Conservation (phyloP, 805 yeast species). For the Scheffersomyces ergatensis region DNA sequence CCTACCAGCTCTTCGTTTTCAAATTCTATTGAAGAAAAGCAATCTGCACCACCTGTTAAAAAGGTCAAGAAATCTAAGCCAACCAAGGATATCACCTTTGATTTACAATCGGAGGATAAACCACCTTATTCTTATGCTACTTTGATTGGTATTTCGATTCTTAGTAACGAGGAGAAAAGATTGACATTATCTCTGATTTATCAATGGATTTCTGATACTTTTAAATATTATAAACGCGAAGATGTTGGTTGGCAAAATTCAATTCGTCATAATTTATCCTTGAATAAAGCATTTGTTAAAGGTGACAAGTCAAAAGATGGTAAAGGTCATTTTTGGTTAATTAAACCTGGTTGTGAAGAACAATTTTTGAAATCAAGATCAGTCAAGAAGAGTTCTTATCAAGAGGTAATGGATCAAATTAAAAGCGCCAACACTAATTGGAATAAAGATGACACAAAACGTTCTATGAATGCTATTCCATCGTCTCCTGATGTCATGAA, state of each 20-base stretch:
- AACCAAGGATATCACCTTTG: slow-evolving; percentile 34
- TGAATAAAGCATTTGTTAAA: slow-evolving; percentile 90
- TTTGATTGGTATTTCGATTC: slow-evolving; percentile 87
- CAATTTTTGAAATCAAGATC: slow-evolving; percentile 69
- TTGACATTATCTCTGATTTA: slow-evolving; percentile 67
- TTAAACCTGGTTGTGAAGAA: slow-evolving; percentile 77
- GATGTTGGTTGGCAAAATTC: slow-evolving; percentile 98
- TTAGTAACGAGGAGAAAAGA: slow-evolving; percentile 61
- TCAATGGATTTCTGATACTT: slow-evolving; percentile 86
- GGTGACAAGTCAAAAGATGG: slow-evolving; percentile 89
- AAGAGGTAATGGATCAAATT: slow-evolving; percentile 44
- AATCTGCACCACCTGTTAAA: not conserved
- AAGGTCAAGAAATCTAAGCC: slow-evolving; percentile 29
- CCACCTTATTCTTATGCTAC: slow-evolving; percentile 96
- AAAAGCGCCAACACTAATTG: slow-evolving; percentile 8
- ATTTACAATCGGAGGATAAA: slow-evolving; percentile 58
- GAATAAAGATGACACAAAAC: not conserved
- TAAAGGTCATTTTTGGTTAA: slow-evolving; percentile 92
- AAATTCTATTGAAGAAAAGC: slow-evolving; percentile 7
- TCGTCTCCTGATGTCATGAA: slow-evolving; percentile 24
- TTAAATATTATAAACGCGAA: slow-evolving; percentile 75
- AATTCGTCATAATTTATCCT: slow-evolving; percentile 87
- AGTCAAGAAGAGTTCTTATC: slow-evolving; percentile 42
- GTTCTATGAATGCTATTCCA: slow-evolving; percentile 24
- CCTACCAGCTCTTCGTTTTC: slow-evolving; percentile 12